Conservation (phyloP, 768 basidiomycete species). For the Boletus reticulatus region DNA sequence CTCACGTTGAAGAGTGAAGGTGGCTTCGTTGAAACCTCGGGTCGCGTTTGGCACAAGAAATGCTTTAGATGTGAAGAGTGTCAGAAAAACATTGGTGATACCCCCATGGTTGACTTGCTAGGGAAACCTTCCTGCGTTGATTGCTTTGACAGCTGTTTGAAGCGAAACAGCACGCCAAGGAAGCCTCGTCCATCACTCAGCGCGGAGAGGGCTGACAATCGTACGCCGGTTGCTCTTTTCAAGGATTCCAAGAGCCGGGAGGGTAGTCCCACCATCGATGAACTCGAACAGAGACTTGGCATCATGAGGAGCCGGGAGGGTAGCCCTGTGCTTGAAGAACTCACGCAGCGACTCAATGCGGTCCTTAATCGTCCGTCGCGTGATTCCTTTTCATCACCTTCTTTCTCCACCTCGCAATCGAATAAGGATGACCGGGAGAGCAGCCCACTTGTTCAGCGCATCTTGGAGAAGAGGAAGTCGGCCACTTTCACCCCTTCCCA, state of each 20-base stretch:
- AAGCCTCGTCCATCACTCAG: conserved; percentile 38
- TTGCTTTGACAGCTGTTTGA: conserved; percentile 78
- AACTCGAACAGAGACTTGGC: conserved; percentile 60
- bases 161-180: conserved; percentile 43
- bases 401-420: conserved; percentile 19
- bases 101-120: conserved; percentile 80
- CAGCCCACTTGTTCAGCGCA: conserved; percentile 30
- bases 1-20: conserved; percentile 76
- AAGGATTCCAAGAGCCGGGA: conserved; percentile 45
- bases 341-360: conserved; percentile 43
- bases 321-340: conserved; percentile 54
- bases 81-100: conserved; percentile 66
- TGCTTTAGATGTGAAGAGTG: conserved; percentile 80
- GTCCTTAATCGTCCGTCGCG: conserved; percentile 36
- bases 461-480: conserved; percentile 19
- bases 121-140: conserved; percentile 77
- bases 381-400: conserved; percentile 28
- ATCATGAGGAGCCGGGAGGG: conserved; percentile 52
- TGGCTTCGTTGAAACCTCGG: conserved; percentile 68
- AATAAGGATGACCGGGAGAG: conserved; percentile 20
- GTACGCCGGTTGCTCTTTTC: conserved; percentile 47
- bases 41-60: conserved; percentile 75
- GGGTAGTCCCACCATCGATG: conserved; percentile 60
- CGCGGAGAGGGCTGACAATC: conserved; percentile 27
- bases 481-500: conserved; percentile 7